Base-by-base conservation (phyloP, 2,329 filamentous ascomycete species). In the Exserohilum rostratum region DNA sequence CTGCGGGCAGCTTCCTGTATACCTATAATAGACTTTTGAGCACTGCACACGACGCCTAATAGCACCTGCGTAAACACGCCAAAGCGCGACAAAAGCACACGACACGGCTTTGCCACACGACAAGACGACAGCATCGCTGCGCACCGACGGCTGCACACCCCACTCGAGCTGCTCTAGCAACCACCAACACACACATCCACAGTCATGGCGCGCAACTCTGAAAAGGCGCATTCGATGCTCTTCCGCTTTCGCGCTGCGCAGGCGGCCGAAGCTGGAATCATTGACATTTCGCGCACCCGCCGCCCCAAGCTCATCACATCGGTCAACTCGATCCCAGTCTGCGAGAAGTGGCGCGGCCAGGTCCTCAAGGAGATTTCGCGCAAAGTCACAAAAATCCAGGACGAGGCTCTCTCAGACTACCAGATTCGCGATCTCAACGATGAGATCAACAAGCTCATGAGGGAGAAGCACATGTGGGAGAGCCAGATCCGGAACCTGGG, bases 181-280 rank as follows among this genome's bases (percentile, higher is more conserved):
- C 17, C 44, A 30, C 15, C n/a, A 33, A 22, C 20, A 34, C 53
- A 62, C 55, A 44, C 55, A 44, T 53, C 61, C 62, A 52, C 64
- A 68, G 68, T 43, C 64, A 71, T 73, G 93, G 93, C 93, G 72
- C 93, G 93, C 73, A 97, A 98, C 78, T 93, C 91, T 40, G 93
- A 98, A 84, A 99, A 98, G 78, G 93, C 95, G 71, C 95, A 99
- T 82, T 97, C 93, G 43, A 99, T 99, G 93, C 93, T 99, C 77
- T 99, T 97, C 82, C 93, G 95, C 83, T 99, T 99, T 83, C 91
- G 95, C 76, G 95, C 96, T 72, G 90, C 93, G 68, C 95, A 98
- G 85, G 93, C 93, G 64, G 91, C 92, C 62, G 93, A 97, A 79
- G 85, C 97, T 43, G 93, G 93, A 72, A 97, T 98, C 77, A 90